Conservation (phyloP, 495 filamentous ascomycete genomes). For the Neurospora tetrasperma region DNA sequence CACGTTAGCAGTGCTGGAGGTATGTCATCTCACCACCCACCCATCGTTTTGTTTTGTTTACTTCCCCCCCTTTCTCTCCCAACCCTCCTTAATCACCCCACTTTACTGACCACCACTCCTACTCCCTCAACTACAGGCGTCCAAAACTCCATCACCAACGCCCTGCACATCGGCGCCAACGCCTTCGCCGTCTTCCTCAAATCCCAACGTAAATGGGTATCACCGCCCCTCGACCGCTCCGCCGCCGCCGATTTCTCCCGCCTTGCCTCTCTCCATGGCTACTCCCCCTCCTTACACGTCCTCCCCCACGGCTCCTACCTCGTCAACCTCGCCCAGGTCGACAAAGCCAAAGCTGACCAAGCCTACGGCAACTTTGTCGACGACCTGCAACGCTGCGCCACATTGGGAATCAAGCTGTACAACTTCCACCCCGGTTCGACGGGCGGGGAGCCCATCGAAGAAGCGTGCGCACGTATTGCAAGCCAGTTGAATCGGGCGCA, state of each 20-base stretch:
- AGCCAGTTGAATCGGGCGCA: conserved; percentile 71
- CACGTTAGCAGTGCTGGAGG: conserved; percentile 87
- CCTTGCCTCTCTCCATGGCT: conserved; percentile 57
- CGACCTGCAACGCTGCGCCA: conserved; percentile 67
- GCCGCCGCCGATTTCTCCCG: conserved; percentile 55
- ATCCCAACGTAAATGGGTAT: conserved; percentile 90
- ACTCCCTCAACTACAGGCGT: conserved; percentile 45
- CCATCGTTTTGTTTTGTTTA: neutral
- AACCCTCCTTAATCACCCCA: no score
- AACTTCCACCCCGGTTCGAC: conserved; percentile 94
- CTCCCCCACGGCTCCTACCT: conserved; percentile 94
- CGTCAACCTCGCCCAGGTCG: conserved; percentile 83
- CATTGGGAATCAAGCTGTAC: conserved; percentile 73
- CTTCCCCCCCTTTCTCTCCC: no score
- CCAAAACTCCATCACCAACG: conserved; percentile 78
- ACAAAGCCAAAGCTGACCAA: conserved; percentile 70
- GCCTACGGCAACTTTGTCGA: conserved; percentile 81
- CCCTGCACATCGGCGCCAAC: conserved; percentile 75
- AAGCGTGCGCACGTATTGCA: conserved; percentile 71
- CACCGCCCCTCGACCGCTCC: conserved; percentile 61
- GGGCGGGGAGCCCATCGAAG: conserved; percentile 49
- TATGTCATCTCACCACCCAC: conserved; percentile 20
- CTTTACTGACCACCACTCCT: neutral
- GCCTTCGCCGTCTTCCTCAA: conserved; percentile 92
- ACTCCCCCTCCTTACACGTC: conserved; percentile 58